Evolutionary conservation across 495 filamentous ascomycete species (phyloP), one percentile per base, ranked within the genome.

Genomic region (Amniculicola lignicola): DNA sequence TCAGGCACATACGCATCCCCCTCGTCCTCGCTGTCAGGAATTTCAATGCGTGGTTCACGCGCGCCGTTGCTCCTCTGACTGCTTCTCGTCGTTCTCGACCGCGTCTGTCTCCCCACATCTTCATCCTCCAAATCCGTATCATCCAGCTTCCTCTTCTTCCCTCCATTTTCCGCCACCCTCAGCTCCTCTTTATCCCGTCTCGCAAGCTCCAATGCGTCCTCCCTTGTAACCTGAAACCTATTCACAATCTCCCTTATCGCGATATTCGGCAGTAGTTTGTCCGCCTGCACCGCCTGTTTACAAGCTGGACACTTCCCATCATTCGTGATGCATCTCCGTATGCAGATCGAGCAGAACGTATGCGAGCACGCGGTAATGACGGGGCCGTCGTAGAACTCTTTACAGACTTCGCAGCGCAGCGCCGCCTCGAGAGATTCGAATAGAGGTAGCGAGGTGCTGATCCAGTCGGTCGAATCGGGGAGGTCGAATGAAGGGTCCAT

Each of bases 321-420:
- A 1, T 79, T 75, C 5, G 83, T 82, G 2, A 99, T 75, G 56
- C 85, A 87, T 47, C 90, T 76, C 14, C 93, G 87, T 56, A 98
- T 96, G 69, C 93, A 99, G 24, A 92, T 70, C 14, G 90, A 96
- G 77, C 93, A 99, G 67, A 99, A 99, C 0, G 93, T 96, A 69
- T 99, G 93, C 36, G 82, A 86, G 76, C 93, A 99, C 0, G 85
- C 86, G 1, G 93, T 99, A 48, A 96, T 84, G 76, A 99, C 91
- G 0, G 93, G 93, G 19, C 88, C 90, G 55, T 81, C 79, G 74
- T 87, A 97, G 71, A 96, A 94, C 69, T 99, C 93, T 71, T 96
- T 97, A 79, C 93, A 99, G 52, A 99, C 86, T 64, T 96, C 87
- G 70, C 93, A 99, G 59, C 91, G 88, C 14, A 99, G 78, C 14